Conservation (phyloP, 768 basidiomycete species). For the Dictyophora rubrovolvata region DNA sequence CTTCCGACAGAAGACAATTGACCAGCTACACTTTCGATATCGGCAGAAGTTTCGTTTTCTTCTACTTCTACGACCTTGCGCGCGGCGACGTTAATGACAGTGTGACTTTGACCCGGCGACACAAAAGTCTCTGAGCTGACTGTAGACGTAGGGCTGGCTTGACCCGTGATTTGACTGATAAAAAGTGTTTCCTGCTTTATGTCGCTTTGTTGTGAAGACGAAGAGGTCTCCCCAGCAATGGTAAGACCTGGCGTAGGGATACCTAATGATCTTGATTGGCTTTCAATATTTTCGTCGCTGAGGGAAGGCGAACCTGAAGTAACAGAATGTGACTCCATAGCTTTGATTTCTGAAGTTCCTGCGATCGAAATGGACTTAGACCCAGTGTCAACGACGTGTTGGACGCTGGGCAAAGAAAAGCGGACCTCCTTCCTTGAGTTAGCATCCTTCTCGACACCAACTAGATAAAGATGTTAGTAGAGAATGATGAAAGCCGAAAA, state of each 20-base stretch:
- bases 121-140: too few species aligned
- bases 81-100: too few species aligned
- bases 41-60: background rate
- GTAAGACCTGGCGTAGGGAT: too few species aligned
- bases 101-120: too few species aligned
- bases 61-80: background rate
- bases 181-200: too few species aligned
- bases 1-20: background rate
- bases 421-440: background rate
- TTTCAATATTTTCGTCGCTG: background rate
- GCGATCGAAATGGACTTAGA: background rate
- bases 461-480: background rate
- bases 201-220: too few species aligned
- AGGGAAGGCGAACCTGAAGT: background rate
- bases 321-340: background rate
- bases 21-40: background rate
- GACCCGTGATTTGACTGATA: too few species aligned
- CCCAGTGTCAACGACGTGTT: background rate
- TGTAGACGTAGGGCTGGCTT: too few species aligned
- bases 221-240: too few species aligned
- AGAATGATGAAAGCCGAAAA: background rate
- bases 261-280: background rate
- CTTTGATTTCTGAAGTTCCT: background rate
- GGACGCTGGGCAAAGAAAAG: background rate
- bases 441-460: background rate